Base-by-base conservation (phyloP, 179 eudicot genomes). In the Dionaea muscipula region DNA sequence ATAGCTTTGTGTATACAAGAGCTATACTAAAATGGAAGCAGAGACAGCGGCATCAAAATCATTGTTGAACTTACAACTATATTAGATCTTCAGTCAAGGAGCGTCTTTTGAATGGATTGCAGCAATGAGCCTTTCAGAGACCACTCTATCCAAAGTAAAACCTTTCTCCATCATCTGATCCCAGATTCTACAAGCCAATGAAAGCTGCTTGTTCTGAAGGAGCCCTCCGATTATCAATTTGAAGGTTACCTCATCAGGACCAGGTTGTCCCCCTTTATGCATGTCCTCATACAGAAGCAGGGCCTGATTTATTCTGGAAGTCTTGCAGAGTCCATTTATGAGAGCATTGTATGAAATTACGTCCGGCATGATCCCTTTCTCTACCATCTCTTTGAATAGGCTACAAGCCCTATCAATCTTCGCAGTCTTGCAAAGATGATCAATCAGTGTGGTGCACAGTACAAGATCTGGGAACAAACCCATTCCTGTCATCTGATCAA, bases 121-220 rank as follows among this genome's bases (percentile, higher is more conserved):
- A 23, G 56, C 74, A 55, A 79, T 69, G 47, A 93, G 77, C 67
- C 75, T 72, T 62, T 79, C 75, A 0, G 94, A 81, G 47, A 82
- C 67, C 59, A 78, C 72, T 63, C 74, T 64, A 61, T 93, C 89
- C 47, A 93, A 81, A 37, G 99, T 84, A 75, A 75, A 84, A 17
- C 99, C 99, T 67, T 81, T 84, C 53, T 82, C 89, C 94, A 93
- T 87, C 99, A 93, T 93, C 48, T 81, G 70, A 56, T 93, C 94
- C 99, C 99, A 93, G 39, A 87, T 43, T 35, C 59, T 61, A 73
- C 89, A 84, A 56, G 99, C 99, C 70, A 71, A 19, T 27, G 79
- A 63, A 54, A 82, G 66, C 55, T 81, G 73, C 41, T 76, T 78
- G 56, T 80, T 83, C 65, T 55, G 68, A 69, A 84, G 51, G 43